phyloP scores from a whole-genome alignment of 371 early-diverging fungal genomes.

The Entomophthora muscae region DNA sequence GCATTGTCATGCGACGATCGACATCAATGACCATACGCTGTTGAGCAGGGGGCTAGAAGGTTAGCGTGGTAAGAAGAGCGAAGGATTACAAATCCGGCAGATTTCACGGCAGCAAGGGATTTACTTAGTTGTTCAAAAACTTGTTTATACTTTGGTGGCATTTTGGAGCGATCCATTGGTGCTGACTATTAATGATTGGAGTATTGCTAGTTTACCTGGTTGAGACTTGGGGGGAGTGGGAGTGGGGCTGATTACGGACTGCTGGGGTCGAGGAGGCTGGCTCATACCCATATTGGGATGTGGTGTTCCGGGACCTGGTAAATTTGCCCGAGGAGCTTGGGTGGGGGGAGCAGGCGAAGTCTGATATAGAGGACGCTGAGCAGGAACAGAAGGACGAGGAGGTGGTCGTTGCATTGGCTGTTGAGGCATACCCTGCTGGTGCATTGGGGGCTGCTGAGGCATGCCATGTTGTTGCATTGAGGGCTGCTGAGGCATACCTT shows the following conservation, averaged over 20 bases:
- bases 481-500: constrained; percentile 9
- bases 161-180: constrained; percentile 56
- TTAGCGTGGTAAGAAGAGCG: background rate
- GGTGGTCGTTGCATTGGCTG: constrained; percentile 11
- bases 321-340: constrained; percentile 12
- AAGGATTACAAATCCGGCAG: constrained; percentile 27
- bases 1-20: constrained; percentile 39
- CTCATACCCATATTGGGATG: background rate
- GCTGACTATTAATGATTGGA: constrained; percentile 20
- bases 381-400: constrained; percentile 10
- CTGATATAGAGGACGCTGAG: constrained; percentile 11
- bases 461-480: constrained; percentile 10
- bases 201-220: constrained; percentile 3
- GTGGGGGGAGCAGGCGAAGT: constrained; percentile 14
- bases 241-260: constrained; percentile 9
- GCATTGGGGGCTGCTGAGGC: constrained; percentile 10
- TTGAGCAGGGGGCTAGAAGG: constrained; percentile 29
- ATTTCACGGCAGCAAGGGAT: constrained; percentile 26
- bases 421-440: background rate
- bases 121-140: constrained; percentile 26
- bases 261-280: constrained; percentile 13
- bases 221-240: background rate
- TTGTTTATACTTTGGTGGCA: constrained; percentile 45
- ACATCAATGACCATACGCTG: constrained; percentile 52
- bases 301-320: background rate